Percentiles rank a stretch among this genome's conserved stretches.
Evolutionary conservation across 768 basidiomycete genomes (phyloP).

Genomic region (Auricularia auricula-judae): DNA sequence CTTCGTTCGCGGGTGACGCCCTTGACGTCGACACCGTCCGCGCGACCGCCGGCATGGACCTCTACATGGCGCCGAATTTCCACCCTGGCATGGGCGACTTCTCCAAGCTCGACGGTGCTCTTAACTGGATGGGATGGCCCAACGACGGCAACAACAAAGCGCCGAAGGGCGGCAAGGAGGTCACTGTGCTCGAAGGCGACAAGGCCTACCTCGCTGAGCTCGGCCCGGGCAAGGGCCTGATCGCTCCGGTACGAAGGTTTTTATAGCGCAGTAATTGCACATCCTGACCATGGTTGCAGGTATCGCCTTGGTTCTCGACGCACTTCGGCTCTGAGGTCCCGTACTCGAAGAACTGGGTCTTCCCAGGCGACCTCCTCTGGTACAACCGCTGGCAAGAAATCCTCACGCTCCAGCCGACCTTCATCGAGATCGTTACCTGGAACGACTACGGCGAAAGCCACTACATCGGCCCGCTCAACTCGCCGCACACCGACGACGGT

Average conservation of each 20-base stretch:
- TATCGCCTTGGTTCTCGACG: slow-evolving; percentile 70
- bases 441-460: slow-evolving; percentile 18
- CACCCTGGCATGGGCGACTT: too few species aligned
- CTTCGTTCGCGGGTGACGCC: background rate
- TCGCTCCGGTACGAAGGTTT: slow-evolving; percentile 8
- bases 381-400: slow-evolving; percentile 54
- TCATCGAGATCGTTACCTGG: slow-evolving; percentile 28
- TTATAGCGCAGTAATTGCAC: background rate
- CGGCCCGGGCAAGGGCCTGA: slow-evolving; percentile 13
- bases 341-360: slow-evolving; percentile 42
- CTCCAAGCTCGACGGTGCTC: too few species aligned
- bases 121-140: too few species aligned
- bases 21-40: background rate
- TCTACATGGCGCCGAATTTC: too few species aligned
- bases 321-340: slow-evolving; percentile 42
- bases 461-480: slow-evolving; percentile 19
- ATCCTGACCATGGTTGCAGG: slow-evolving; percentile 8
- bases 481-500: slow-evolving; percentile 20
- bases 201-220: slow-evolving; percentile 10
- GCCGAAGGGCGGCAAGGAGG: background rate
- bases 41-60: too few species aligned
- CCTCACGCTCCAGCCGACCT: slow-evolving; percentile 31
- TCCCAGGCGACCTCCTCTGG: slow-evolving; percentile 47
- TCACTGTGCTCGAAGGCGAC: slow-evolving; percentile 10
- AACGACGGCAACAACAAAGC: too few species aligned